Conservation (phyloP, 345 rosid species). For the Laguncularia racemosa region DNA sequence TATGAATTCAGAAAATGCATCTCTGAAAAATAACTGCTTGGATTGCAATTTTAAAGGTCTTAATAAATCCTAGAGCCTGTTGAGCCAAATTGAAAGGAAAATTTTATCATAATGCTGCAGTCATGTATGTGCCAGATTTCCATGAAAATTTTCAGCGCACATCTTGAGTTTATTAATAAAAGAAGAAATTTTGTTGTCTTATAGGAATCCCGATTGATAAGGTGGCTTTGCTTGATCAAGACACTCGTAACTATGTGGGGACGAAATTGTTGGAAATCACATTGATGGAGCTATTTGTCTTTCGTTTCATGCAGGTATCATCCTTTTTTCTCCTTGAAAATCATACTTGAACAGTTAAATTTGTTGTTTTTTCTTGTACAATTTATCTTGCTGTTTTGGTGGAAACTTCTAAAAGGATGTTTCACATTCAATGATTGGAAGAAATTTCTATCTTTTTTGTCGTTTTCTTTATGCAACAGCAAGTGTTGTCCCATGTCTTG, state of each 20-base stretch:
- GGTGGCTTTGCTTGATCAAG: constrained; percentile 71
- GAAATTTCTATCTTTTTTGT: too few species aligned
- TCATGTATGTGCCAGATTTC: not conserved
- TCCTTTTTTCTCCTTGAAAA: not conserved
- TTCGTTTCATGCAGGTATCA: constrained; percentile 85
- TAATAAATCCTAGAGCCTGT: too few species aligned
- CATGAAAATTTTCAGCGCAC: not conserved
- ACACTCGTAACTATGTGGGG: constrained; percentile 75
- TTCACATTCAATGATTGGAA: too few species aligned
- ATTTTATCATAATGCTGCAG: too few species aligned
- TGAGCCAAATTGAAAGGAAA: too few species aligned
- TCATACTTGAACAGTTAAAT: not conserved
- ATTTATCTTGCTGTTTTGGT: not conserved
- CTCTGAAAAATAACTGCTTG: too few species aligned
- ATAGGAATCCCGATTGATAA: constrained; percentile 87
- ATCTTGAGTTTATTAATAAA: constrained; percentile 5
- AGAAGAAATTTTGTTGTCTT: constrained; percentile 5
- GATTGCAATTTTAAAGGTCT: too few species aligned
- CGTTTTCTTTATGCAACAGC: too few species aligned
- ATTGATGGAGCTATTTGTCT: constrained; percentile 72
- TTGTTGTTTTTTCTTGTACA: too few species aligned
- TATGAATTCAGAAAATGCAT: too few species aligned
- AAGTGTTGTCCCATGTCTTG: too few species aligned
- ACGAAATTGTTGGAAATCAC: constrained; percentile 80
- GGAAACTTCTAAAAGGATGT: not conserved